Percentiles rank a stretch among this genome's conserved stretches.
Conservation (phyloP, 176 grass and related monocot species). For the Eremochloa ophiuroides region DNA sequence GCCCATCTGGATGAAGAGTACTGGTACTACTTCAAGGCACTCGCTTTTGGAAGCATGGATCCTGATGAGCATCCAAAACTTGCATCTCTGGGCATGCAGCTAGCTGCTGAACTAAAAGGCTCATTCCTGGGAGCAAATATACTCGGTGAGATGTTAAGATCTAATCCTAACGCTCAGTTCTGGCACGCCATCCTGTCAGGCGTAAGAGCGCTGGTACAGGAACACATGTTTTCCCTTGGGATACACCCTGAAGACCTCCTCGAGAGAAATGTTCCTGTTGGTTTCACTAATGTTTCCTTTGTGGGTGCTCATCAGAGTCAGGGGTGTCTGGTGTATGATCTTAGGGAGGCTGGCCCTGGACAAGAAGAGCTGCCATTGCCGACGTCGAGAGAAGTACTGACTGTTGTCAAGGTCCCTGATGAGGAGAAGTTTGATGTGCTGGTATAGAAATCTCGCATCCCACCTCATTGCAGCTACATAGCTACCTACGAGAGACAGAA, state of each 20-base stretch:
- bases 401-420: neutral
- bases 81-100: constrained; percentile 21
- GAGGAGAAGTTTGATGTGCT: constrained; percentile 21
- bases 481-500: constrained; percentile 14
- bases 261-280: neutral
- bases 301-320: neutral
- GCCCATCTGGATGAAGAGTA: constrained; percentile 44
- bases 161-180: constrained; percentile 18
- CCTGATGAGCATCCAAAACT: constrained; percentile 25
- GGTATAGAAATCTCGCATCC: constrained; percentile 10
- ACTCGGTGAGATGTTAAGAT: constrained; percentile 26
- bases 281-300: neutral
- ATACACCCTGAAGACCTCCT: constrained; percentile 20
- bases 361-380: neutral
- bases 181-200: neutral
- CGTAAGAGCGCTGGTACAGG: constrained; percentile 5
- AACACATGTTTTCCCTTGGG: neutral
- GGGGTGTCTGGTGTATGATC: constrained; percentile 16
- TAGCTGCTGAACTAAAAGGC: constrained; percentile 23
- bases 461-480: constrained; percentile 1
- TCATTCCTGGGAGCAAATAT: constrained; percentile 35
- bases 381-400: neutral
- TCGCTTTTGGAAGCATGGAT: constrained; percentile 37
- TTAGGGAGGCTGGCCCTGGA: constrained; percentile 5
- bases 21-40: constrained; percentile 38